Percentiles rank a stretch among this genome's conserved stretches.
These are phyloP conservation scores for Aureobasidium melanogenum DNA, from an alignment of 2,329 filamentous ascomycete species.

Conservation along the genomic window DNA sequence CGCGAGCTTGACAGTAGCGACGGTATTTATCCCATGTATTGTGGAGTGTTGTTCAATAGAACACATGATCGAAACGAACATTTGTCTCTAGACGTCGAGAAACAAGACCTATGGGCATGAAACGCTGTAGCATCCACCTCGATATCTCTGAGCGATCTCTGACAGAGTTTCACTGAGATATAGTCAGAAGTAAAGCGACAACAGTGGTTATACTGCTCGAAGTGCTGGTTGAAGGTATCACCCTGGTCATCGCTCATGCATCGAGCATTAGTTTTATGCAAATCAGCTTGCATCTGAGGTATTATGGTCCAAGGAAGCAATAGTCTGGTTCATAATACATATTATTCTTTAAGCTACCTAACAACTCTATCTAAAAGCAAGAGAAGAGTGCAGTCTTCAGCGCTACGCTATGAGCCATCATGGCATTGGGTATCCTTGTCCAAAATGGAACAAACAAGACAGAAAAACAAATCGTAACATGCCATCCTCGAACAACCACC, in stretches of 20 bases:
- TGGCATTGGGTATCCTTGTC: conserved; percentile 1
- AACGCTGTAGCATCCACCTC: not conserved
- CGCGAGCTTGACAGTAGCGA: no score
- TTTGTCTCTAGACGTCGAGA: not conserved
- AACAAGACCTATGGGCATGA: not conserved
- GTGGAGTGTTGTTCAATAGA: not conserved
- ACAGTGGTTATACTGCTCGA: not conserved
- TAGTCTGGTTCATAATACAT: not conserved
- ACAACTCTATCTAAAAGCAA: conserved; percentile 2
- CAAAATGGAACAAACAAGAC: not conserved
- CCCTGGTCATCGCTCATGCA: not conserved
- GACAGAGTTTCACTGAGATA: not conserved
- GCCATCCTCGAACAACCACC: not conserved
- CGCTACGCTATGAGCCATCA: not conserved
- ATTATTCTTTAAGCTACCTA: not conserved
- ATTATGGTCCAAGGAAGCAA: not conserved
- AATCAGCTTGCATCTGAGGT: not conserved
- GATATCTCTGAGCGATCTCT: no score
- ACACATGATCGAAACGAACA: not conserved
- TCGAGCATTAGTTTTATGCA: not conserved
- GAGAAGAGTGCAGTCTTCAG: not conserved
- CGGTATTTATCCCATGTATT: no score
- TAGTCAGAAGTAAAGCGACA: not conserved
- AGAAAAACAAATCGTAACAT: not conserved
- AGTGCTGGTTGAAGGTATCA: not conserved